Evolutionary conservation across 371 early-diverging fungal species (phyloP).

Genomic region (Lichtheimia ramosa): DNA sequence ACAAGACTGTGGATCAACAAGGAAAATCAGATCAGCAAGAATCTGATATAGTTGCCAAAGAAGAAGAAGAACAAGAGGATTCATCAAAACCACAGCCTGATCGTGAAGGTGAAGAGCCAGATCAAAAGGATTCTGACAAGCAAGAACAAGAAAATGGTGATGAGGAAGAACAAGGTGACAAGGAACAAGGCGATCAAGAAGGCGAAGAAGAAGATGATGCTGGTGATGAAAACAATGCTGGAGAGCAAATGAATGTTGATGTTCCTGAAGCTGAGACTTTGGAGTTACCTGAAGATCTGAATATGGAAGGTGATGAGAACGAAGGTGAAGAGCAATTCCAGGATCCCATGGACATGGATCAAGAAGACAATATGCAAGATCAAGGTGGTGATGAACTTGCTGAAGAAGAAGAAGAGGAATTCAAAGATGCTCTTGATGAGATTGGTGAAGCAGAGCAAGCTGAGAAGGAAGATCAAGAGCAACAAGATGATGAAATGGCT

Average conservation of each 20-base stretch:
- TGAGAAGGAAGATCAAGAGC: slow-evolving; percentile 23
- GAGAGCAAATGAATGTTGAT: slow-evolving; percentile 59
- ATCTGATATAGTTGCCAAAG: slow-evolving; percentile 71
- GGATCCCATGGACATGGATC: slow-evolving; percentile 49
- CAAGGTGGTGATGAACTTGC: slow-evolving; percentile 32
- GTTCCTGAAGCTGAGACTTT: slow-evolving; percentile 63
- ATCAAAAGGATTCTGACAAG: slow-evolving; percentile 50
- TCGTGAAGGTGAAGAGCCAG: slow-evolving; percentile 34
- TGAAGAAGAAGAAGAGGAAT: slow-evolving; percentile 29
- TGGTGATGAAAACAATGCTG: slow-evolving; percentile 45
- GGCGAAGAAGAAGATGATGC: slow-evolving; percentile 40
- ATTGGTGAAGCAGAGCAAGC: slow-evolving; percentile 19
- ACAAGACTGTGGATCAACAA: slow-evolving; percentile 63
- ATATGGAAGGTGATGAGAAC: slow-evolving; percentile 56
- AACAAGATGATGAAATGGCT: slow-evolving; percentile 43
- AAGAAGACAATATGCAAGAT: slow-evolving; percentile 29
- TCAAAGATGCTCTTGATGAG: slow-evolving; percentile 43
- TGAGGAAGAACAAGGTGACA: slow-evolving; percentile 29
- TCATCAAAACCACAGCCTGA: slow-evolving; percentile 25
- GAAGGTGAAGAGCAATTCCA: slow-evolving; percentile 40
- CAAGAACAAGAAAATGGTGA: slow-evolving; percentile 50
- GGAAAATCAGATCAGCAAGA: slow-evolving; percentile 54
- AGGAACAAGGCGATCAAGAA: slow-evolving; percentile 22
- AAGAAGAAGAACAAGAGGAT: slow-evolving; percentile 50
- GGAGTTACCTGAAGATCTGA: slow-evolving; percentile 66